Base-by-base conservation (phyloP, 2,329 filamentous ascomycete species). In the Chaetomiaceae sp. region DNA sequence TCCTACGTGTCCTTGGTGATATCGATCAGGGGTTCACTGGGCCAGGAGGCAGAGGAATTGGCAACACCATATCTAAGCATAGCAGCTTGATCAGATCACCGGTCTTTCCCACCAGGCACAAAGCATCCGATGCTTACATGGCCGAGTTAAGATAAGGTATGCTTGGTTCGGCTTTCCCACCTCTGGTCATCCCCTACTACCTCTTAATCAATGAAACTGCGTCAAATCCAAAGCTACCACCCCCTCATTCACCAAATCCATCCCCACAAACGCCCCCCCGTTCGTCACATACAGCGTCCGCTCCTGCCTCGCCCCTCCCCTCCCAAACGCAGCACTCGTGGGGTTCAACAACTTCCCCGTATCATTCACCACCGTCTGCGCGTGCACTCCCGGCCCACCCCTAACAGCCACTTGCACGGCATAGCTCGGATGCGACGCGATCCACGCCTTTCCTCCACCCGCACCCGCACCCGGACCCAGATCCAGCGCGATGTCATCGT, bases 401-500 rank as follows among this genome's bases (percentile, higher is more conserved):
- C 3, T 14, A 5, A 58, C 52, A 14, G 33, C n/a, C 5, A 58
- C 48, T 3, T 27, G 6, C 6, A 27, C 25, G 25, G 45, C 51
- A 42, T 58, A 55, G 23, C 42, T 41, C 13, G 56, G 56, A 45
- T 58, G 56, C 3, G 46, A 49, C 38, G 54, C 56, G 14, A 57
- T 54, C 56, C 54, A 58, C 21, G 38, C 53, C 8, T 12, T 34
- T 8, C 45, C 46, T n/a, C n/a, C n/a, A n/a, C n/a, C 1, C 31
- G 25, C 8, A 25, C 16, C n/a, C n/a, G n/a, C n/a, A n/a, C n/a
- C n/a, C n/a, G n/a, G n/a, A n/a, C n/a, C n/a, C 13, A 30, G 13
- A 19, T 55, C 48, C 25, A 58, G 35, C 40, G 56, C 54, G 10
- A 58, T 50, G 33, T 58, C 56, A 30, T 58, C 56, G 16, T 57